Conservation (phyloP, 2,329 filamentous ascomycete genomes). For the Ascochyta lentis region DNA sequence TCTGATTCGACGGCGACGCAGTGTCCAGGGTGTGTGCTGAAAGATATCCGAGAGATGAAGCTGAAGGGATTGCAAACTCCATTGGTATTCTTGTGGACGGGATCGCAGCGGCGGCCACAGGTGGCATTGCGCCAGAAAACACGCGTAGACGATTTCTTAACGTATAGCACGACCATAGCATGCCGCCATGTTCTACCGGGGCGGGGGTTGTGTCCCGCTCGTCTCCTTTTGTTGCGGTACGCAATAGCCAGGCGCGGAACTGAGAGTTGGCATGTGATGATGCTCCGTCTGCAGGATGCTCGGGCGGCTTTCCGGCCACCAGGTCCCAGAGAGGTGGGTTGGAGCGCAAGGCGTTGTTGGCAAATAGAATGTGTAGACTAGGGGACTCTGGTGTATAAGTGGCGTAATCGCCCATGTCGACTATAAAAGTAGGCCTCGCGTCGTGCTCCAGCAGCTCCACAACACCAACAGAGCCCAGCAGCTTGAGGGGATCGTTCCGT, state of each 20-base stretch:
- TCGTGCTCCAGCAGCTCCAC: constrained; percentile 79
- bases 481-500: constrained; percentile 58
- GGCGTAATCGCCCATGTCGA: constrained; percentile 68
- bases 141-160: constrained; percentile 72
- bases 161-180: constrained; percentile 74
- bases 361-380: constrained; percentile 68
- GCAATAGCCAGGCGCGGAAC: constrained; percentile 75
- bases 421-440: constrained; percentile 75
- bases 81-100: constrained; percentile 46
- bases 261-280: constrained; percentile 44
- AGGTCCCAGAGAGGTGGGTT: constrained; percentile 63
- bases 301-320: constrained; percentile 56
- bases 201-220: constrained; percentile 59
- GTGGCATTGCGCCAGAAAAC: constrained; percentile 60
- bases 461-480: constrained; percentile 70
- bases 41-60: constrained; percentile 25
- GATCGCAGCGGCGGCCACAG: constrained; percentile 20
- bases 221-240: constrained; percentile 60
- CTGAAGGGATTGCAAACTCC: constrained; percentile 35
- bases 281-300: constrained; percentile 46
- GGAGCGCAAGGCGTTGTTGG: constrained; percentile 70
- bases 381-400: constrained; percentile 58
- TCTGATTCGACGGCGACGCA: constrained; percentile 18
- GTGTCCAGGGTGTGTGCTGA: constrained; percentile 20
- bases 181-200: constrained; percentile 65